phyloP scores from a whole-genome alignment of 2,329 filamentous ascomycete species.

The Microcera coccophila region DNA sequence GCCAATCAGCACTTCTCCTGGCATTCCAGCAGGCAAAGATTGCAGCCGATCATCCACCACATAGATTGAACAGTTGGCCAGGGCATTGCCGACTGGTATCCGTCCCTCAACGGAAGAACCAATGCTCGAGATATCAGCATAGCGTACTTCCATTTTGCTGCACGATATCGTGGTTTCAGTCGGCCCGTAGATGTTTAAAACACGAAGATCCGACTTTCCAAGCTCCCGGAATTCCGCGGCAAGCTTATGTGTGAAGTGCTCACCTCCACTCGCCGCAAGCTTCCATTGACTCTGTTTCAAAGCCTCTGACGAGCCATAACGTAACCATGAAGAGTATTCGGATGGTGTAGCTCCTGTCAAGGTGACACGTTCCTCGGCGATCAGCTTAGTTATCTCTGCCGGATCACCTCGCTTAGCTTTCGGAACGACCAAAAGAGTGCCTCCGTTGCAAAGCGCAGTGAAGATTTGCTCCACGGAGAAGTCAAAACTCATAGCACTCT shows the following conservation, averaged over 20 bases:
- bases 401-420: neutral
- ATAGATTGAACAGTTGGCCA: constrained; percentile 38
- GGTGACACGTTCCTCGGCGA: neutral
- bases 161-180: constrained; percentile 1
- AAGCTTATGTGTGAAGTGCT: constrained; percentile 22
- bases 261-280: neutral
- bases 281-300: neutral
- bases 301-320: neutral
- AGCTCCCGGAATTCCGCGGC: constrained; percentile 32
- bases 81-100: too few species aligned
- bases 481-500: constrained; percentile 4
- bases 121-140: too few species aligned
- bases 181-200: constrained; percentile 13
- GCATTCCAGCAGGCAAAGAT: constrained; percentile 13
- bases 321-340: neutral
- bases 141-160: neutral
- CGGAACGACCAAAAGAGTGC: neutral
- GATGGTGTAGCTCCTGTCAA: neutral
- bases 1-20: constrained; percentile 21
- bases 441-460: constrained; percentile 1
- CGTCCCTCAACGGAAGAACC: too few species aligned
- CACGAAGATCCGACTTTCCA: constrained; percentile 18
- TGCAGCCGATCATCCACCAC: constrained; percentile 35
- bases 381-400: neutral
- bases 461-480: constrained; percentile 10